phyloP scores from a whole-genome alignment of 148 eudicot genomes.

The Spergularia bocconei region DNA sequence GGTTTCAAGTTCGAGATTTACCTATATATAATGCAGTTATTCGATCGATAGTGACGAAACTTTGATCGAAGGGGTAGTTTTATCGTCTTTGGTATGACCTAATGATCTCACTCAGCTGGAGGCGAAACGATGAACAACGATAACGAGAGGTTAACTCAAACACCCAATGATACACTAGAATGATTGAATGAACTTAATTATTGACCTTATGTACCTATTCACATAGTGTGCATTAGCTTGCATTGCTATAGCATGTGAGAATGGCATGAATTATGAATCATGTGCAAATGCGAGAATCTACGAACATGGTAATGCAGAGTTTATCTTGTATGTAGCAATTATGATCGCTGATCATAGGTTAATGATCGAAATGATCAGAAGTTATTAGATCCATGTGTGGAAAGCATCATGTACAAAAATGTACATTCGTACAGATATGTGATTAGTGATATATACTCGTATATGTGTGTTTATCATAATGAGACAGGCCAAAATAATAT shows the following conservation, averaged over 20 bases:
- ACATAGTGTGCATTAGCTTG: background rate
- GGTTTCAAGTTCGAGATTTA: too few relatives aligned
- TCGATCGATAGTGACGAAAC: too few relatives aligned
- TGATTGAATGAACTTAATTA: background rate
- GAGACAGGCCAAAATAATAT: background rate
- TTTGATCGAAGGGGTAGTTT: too few relatives aligned
- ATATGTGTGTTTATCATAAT: background rate
- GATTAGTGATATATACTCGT: background rate
- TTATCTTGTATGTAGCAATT: background rate
- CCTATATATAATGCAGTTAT: too few relatives aligned
- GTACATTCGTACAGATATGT: background rate
- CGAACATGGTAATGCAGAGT: constrained; percentile 4
- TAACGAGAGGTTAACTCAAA: background rate
- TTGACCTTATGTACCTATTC: constrained; percentile 1
- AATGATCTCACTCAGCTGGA: too few relatives aligned
- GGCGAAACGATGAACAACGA: background rate
- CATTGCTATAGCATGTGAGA: constrained; percentile 9
- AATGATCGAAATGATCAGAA: background rate
- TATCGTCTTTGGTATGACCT: too few relatives aligned
- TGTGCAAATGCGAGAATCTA: constrained; percentile 17
- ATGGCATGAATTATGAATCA: background rate
- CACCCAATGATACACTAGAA: too few relatives aligned
- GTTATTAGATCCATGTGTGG: constrained; percentile 11
- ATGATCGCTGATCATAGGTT: background rate
- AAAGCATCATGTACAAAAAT: constrained; percentile 7